Evolutionary conservation across 2,329 filamentous ascomycete genomes (phyloP), one percentile per base, ranked within the genome.

Genomic region (Colletotrichum eleusines): DNA sequence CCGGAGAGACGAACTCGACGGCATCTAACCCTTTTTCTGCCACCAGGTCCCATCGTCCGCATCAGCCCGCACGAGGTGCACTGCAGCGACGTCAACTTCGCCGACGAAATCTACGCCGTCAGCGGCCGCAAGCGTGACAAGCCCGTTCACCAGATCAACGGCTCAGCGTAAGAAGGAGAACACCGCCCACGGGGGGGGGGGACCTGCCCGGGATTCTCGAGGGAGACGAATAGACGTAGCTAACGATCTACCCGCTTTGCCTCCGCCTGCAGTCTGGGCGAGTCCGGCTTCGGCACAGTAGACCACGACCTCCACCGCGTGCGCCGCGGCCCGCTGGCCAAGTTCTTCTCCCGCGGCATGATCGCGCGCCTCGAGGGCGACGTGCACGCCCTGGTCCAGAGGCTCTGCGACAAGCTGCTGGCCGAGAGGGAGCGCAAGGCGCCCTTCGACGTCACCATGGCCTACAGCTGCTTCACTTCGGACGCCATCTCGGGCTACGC

Each of bases 31-130:
- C 38, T 38, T n/a, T n/a, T n/a, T n/a, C n/a, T 2, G 38, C 18
- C 16, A 2, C 1, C 28, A 80, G 79, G 79, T 0, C 81, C 81
- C 2, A 79, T 83, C 40, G 77, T 83, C 8, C 76, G 81, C 8
- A 82, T 83, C 50, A 82, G 76, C 51, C 81, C 81, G 0, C 72
- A 80, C n/a, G 81, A 83, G 66, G 76, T 82, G 2, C 81, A 83
- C 69, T 82, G 81, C 73, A 75, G 74, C 11, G 79, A 82, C 59
- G 76, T 76, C 0, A 65, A 74, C 65, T 82, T 83, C 55, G 73
- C 75, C 23, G 80, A 83, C n/a, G 80, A 82, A 55, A 79, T 83
- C 33, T 82, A 81, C 60, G 75, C 79, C n/a, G 76, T 74, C 0
- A 74, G 66, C 38, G 72, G 71, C 7, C 66, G 68, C 51, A 71